Conservation (phyloP, 2,329 filamentous ascomycete species). For the Exophiala xenobiotica region DNA sequence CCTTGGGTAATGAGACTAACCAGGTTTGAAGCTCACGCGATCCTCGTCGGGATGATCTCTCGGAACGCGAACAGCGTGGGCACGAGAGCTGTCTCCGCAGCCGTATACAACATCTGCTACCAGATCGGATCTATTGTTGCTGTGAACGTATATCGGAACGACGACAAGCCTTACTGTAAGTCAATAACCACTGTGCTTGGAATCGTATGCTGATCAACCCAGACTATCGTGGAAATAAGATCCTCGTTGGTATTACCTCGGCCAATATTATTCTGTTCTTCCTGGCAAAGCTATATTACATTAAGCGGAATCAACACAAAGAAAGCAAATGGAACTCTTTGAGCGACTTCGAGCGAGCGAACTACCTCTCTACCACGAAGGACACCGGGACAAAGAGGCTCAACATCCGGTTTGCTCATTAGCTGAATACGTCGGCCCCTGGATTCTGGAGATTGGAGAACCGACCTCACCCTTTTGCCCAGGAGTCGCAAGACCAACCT, state of each 20-base stretch:
- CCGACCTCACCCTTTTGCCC: too few relatives aligned
- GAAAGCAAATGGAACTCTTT: slow-evolving; percentile 48
- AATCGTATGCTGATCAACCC: slow-evolving; percentile 31
- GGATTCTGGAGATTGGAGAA: background rate
- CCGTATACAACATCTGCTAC: slow-evolving; percentile 43
- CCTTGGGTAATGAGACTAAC: slow-evolving; percentile 35
- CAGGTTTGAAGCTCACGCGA: slow-evolving; percentile 49
- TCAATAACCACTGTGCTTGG: slow-evolving; percentile 6
- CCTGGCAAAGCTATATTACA: slow-evolving; percentile 39
- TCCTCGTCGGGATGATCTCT: slow-evolving; percentile 46
- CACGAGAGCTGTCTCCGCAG: slow-evolving; percentile 40
- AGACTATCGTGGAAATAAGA: slow-evolving; percentile 55
- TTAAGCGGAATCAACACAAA: slow-evolving; percentile 50
- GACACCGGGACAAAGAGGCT: slow-evolving; percentile 51
- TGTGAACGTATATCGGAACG: slow-evolving; percentile 47
- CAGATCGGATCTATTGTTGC: slow-evolving; percentile 39
- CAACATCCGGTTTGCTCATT: slow-evolving; percentile 55
- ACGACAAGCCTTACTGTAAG: slow-evolving; percentile 56
- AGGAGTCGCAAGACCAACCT: too few relatives aligned
- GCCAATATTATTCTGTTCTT: slow-evolving; percentile 50
- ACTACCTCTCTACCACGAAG: slow-evolving; percentile 44
- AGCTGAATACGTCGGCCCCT: background rate
- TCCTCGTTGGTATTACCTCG: slow-evolving; percentile 53
- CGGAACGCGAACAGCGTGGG: slow-evolving; percentile 42
- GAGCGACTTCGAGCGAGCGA: slow-evolving; percentile 46